These are phyloP conservation scores for Dacryopinax primogenitus DNA, from an alignment of 768 basidiomycete genomes.

Conservation along the genomic window DNA sequence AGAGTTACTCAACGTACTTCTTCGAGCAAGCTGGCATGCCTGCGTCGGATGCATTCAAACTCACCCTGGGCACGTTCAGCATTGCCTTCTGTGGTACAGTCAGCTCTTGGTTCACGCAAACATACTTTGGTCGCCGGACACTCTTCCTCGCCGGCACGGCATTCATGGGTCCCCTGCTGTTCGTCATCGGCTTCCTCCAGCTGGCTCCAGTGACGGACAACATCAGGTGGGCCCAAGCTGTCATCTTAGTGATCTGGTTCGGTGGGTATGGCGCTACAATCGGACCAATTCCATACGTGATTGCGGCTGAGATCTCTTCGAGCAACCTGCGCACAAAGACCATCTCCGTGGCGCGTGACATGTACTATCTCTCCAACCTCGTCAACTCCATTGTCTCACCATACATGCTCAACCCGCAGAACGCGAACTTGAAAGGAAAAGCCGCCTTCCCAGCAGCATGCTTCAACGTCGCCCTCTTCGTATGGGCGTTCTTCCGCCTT, in stretches of 20 bases:
- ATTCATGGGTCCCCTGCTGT: slow-evolving; percentile 20
- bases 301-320: slow-evolving; percentile 25
- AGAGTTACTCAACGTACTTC: slow-evolving; percentile 17
- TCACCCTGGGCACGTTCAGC: slow-evolving; percentile 17
- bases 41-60: slow-evolving; percentile 15
- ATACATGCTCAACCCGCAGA: slow-evolving; percentile 15
- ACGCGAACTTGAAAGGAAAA: slow-evolving; percentile 19
- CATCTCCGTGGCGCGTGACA: slow-evolving; percentile 19
- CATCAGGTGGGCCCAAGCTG: slow-evolving; percentile 22
- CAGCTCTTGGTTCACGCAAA: slow-evolving; percentile 23
- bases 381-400: slow-evolving; percentile 15
- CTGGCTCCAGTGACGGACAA: slow-evolving; percentile 14
- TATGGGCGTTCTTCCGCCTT: slow-evolving; percentile 18
- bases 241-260: slow-evolving; percentile 24
- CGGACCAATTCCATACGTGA: slow-evolving; percentile 22
- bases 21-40: slow-evolving; percentile 21
- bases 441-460: slow-evolving; percentile 20
- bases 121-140: slow-evolving; percentile 24
- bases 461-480: slow-evolving; percentile 14
- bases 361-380: slow-evolving; percentile 16
- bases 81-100: slow-evolving; percentile 26
- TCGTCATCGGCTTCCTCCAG: slow-evolving; percentile 26
- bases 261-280: slow-evolving; percentile 23
- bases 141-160: slow-evolving; percentile 27
- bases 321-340: slow-evolving; percentile 27